A percentile compares a stretch with the other conserved stretches of the same genome.
phyloP scores from a whole-genome alignment of 306 rosid genomes.

The Macrotyloma uniflorum region DNA sequence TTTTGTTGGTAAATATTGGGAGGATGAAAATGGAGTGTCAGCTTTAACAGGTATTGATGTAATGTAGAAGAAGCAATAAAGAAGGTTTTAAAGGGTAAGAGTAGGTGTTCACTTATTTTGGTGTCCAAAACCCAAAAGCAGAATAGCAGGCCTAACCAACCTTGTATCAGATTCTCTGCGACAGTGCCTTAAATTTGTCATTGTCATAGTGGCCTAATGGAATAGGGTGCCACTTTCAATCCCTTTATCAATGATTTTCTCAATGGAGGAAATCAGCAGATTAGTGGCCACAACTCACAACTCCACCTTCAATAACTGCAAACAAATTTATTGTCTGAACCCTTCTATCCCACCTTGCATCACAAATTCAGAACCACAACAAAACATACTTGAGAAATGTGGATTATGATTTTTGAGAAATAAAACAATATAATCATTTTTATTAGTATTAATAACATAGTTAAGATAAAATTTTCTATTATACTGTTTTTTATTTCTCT shows the following conservation, averaged over 20 bases:
- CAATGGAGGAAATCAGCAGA: not conserved
- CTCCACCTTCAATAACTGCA: no score
- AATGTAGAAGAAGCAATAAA: conserved; percentile 37
- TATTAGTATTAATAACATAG: no score
- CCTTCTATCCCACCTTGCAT: not conserved
- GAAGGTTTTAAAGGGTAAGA: not conserved
- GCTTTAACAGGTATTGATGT: conserved; percentile 59
- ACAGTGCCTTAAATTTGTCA: not conserved
- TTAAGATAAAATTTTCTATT: no score
- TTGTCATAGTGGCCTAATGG: not conserved
- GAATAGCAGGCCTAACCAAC: conserved; percentile 5
- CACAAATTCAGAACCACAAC: no score
- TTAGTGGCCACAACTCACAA: not conserved
- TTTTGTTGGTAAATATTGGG: no score
- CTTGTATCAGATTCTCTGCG: not conserved
- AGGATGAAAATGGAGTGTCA: conserved; percentile 38
- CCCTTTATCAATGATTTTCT: not conserved
- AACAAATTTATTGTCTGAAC: not conserved
- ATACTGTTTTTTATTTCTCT: no score
- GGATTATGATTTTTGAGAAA: no score
- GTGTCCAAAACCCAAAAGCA: not conserved
- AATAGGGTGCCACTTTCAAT: not conserved
- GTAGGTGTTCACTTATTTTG: not conserved
- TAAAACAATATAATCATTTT: no score
- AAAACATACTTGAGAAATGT: no score